These are phyloP conservation scores for Yamadazyma jaroonii DNA, from an alignment of 1,139 yeast species.

Conservation along the genomic window DNA sequence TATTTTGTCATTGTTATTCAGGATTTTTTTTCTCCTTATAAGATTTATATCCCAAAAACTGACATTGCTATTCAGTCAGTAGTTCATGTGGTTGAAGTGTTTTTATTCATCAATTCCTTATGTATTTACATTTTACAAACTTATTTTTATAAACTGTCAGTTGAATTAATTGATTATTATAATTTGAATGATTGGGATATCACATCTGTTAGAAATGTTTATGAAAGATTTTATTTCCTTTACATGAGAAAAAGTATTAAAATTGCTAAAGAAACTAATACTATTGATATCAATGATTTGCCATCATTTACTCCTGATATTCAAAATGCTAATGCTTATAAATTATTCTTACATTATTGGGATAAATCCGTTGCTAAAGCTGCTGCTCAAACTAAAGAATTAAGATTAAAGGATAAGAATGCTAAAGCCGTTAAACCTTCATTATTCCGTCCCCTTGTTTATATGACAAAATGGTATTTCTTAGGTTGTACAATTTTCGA, in stretches of 20 bases:
- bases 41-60: slow-evolving; percentile 21
- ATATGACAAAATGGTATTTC: slow-evolving; percentile 7
- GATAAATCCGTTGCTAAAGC: slow-evolving; percentile 18
- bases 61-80: slow-evolving; percentile 12
- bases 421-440: slow-evolving; percentile 23
- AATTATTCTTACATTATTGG: slow-evolving; percentile 22
- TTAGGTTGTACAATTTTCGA: slow-evolving; percentile 16
- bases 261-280: slow-evolving; percentile 19
- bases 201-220: slow-evolving; percentile 21
- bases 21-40: slow-evolving; percentile 27
- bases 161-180: slow-evolving; percentile 39
- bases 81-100: slow-evolving; percentile 18
- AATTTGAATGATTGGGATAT: slow-evolving; percentile 32
- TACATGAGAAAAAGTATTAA: slow-evolving; percentile 23
- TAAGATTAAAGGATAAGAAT: slow-evolving; percentile 8
- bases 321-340: slow-evolving; percentile 20
- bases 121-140: slow-evolving; percentile 38
- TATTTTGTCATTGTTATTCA: slow-evolving; percentile 23
- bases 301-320: slow-evolving; percentile 23
- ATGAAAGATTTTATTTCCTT: slow-evolving; percentile 20
- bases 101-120: slow-evolving; percentile 24
- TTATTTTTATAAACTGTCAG: slow-evolving; percentile 39
- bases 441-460: slow-evolving; percentile 9
- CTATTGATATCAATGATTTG: slow-evolving; percentile 20
- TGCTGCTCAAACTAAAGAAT: slow-evolving; percentile 10